Percentiles rank a stretch among this genome's conserved stretches.
Evolutionary conservation across 805 yeast genomes (phyloP).

Genomic region (Yamadazyma takamatsuzukensis): DNA sequence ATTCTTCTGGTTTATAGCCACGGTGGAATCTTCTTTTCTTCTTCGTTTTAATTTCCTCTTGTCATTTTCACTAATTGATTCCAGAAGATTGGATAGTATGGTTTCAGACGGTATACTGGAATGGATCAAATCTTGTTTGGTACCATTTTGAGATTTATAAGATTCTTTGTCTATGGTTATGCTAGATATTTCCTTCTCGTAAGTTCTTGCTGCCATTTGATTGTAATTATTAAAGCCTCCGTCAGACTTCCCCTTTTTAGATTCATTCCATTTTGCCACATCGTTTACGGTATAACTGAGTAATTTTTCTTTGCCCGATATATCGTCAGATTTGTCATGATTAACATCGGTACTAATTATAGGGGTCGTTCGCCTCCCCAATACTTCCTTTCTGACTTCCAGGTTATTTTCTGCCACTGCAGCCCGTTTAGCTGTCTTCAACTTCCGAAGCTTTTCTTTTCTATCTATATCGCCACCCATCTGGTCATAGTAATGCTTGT

Average conservation of each 20-base stretch:
- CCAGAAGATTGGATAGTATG: slow-evolving; percentile 33
- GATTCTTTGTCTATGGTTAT: slow-evolving; percentile 36
- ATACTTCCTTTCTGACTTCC: too few species aligned
- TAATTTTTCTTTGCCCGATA: slow-evolving; percentile 6
- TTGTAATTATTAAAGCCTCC: slow-evolving; percentile 48
- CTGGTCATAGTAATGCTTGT: too few species aligned
- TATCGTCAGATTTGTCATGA: too few species aligned
- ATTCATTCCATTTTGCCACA: slow-evolving; percentile 58
- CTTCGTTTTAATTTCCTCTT: slow-evolving; percentile 32
- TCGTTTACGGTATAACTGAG: slow-evolving; percentile 51
- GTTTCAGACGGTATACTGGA: slow-evolving; percentile 17
- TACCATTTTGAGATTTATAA: slow-evolving; percentile 23
- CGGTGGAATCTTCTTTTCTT: slow-evolving; percentile 21
- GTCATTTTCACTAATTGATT: slow-evolving; percentile 30
- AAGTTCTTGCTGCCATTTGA: slow-evolving; percentile 59
- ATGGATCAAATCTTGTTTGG: too few species aligned
- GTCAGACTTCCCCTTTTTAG: slow-evolving; percentile 20
- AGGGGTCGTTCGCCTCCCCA: too few species aligned
- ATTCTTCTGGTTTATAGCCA: slow-evolving; percentile 64
- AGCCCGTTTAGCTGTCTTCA: too few species aligned
- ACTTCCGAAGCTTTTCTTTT: too few species aligned
- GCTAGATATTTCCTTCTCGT: slow-evolving; percentile 47
- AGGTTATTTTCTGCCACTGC: too few species aligned
- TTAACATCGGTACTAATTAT: too few species aligned
- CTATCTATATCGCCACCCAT: too few species aligned